These are phyloP conservation scores for Acacia crassicarpa DNA, from an alignment of 306 rosid genomes.

Conservation along the genomic window DNA sequence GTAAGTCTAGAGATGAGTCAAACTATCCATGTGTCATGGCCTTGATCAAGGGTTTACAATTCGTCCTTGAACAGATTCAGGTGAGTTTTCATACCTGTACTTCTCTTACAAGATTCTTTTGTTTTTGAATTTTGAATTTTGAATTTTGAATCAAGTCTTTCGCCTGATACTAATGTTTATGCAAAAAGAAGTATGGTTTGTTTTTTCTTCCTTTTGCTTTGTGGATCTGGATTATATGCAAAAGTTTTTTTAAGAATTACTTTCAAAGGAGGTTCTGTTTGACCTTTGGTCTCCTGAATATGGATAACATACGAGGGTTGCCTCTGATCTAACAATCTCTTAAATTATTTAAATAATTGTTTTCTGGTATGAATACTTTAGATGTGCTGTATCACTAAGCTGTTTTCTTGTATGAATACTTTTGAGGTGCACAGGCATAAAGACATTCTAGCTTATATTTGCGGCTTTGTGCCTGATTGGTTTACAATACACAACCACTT, in stretches of 20 bases:
- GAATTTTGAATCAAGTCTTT: background rate
- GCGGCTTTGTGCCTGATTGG: background rate
- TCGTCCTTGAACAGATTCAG: slow-evolving; percentile 92
- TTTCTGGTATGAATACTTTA: background rate
- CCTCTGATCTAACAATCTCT: background rate
- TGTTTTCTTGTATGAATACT: background rate
- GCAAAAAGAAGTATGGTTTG: no score
- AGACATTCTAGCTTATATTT: slow-evolving; percentile 1
- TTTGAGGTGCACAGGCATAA: slow-evolving; percentile 5
- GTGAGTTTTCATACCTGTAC: slow-evolving; percentile 44
- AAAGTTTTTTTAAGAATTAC: background rate
- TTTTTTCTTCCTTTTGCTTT: background rate
- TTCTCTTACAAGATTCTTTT: background rate
- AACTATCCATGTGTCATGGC: slow-evolving; percentile 63
- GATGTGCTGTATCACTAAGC: slow-evolving; percentile 1
- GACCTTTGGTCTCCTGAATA: background rate
- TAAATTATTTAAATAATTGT: background rate
- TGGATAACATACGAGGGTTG: background rate
- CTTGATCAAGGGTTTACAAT: slow-evolving; percentile 78
- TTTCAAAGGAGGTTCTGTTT: background rate
- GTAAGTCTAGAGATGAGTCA: slow-evolving; percentile 53
- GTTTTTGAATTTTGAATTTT: background rate
- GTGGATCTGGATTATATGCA: background rate
- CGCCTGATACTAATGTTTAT: background rate
- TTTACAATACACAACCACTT: background rate